phyloP scores from a whole-genome alignment of 805 yeast species.

The Metschnikowia matae region DNA sequence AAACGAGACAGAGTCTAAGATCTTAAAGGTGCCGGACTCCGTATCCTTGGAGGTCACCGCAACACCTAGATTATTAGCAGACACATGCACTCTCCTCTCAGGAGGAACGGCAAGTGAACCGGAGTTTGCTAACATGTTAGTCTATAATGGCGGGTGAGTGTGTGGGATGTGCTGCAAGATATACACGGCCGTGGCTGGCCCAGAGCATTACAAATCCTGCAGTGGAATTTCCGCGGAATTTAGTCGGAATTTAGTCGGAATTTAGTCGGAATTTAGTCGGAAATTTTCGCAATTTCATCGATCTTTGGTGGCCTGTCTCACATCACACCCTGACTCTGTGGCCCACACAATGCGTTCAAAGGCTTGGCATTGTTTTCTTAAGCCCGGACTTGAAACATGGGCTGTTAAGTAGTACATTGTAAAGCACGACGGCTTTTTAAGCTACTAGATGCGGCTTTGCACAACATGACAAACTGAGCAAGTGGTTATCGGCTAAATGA shows the following conservation, averaged over 20 bases:
- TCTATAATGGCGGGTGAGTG: neutral
- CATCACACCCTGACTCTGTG: neutral
- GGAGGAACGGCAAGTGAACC: conserved; percentile 11
- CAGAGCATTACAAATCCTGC: neutral
- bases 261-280: neutral
- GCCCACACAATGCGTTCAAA: neutral
- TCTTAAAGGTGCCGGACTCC: conserved; percentile 13
- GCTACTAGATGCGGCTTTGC: neutral
- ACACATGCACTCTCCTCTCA: conserved; percentile 12
- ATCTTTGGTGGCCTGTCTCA: too few species aligned
- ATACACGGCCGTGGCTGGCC: neutral
- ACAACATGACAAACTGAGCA: neutral
- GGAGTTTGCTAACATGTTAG: conserved; percentile 2
- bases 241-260: neutral
- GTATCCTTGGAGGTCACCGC: conserved; percentile 11
- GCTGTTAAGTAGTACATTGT: neutral
- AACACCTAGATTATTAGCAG: conserved; percentile 12
- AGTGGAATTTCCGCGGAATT: conserved; percentile 1
- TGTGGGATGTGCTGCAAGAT: neutral
- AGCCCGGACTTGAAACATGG: neutral
- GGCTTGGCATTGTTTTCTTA: neutral
- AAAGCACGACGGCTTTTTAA: neutral
- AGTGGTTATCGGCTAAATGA: too few species aligned
- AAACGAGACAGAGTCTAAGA: conserved; percentile 48
- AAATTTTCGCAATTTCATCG: neutral